Conservation (phyloP, 805 yeast genomes). For the Wickerhamiella kurtzmanii region DNA sequence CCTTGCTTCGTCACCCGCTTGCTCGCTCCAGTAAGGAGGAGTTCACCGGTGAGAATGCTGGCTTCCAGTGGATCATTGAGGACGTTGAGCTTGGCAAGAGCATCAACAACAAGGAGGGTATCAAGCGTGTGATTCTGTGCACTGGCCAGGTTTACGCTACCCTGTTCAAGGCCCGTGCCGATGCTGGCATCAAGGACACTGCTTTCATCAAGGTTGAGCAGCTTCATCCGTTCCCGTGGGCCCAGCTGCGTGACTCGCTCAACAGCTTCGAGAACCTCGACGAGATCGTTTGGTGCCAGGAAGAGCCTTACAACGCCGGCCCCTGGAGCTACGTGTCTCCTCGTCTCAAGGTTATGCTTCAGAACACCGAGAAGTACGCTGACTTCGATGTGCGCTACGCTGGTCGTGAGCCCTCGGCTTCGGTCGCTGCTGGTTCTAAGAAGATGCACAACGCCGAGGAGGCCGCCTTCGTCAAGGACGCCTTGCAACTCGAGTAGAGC, state of each 20-base stretch:
- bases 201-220: slow-evolving; percentile 88
- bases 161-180: slow-evolving; percentile 74
- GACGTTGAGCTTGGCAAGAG: slow-evolving; percentile 74
- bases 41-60: slow-evolving; percentile 74
- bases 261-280: slow-evolving; percentile 66
- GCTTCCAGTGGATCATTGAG: slow-evolving; percentile 92
- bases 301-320: slow-evolving; percentile 98
- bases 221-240: slow-evolving; percentile 97
- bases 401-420: slow-evolving; percentile 96
- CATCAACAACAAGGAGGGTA: slow-evolving; percentile 65
- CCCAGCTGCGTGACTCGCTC: slow-evolving; percentile 76
- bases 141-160: slow-evolving; percentile 94
- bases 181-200: slow-evolving; percentile 62
- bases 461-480: slow-evolving; percentile 69
- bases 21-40: slow-evolving; percentile 78
- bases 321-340: slow-evolving; percentile 69
- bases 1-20: slow-evolving; percentile 90
- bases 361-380: slow-evolving; percentile 58
- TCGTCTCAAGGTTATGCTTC: slow-evolving; percentile 63
- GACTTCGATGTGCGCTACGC: slow-evolving; percentile 60
- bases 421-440: slow-evolving; percentile 97
- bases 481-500: slow-evolving; percentile 29
- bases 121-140: slow-evolving; percentile 72
- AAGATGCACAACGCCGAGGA: slow-evolving; percentile 79
- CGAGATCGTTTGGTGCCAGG: slow-evolving; percentile 95